Conservation (phyloP, 345 rosid genomes). For the Anastatica hierochuntica region DNA sequence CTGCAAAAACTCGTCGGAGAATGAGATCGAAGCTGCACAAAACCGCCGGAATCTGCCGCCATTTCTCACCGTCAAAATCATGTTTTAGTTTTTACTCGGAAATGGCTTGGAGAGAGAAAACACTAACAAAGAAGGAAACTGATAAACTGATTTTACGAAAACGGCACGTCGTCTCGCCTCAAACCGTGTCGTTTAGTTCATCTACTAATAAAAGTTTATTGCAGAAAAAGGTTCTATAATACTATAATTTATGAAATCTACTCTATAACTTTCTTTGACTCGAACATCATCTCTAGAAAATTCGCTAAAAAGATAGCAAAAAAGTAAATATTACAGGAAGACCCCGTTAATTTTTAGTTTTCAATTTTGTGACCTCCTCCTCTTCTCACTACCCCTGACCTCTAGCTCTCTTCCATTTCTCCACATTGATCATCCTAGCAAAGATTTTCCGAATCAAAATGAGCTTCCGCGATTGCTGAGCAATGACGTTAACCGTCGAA, state of each 20-base stretch:
- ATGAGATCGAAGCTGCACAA: constrained; percentile 13
- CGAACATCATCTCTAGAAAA: constrained; percentile 37
- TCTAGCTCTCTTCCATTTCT: constrained; percentile 64
- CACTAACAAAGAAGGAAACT: too few relatives aligned
- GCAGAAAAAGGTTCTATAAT: too few relatives aligned
- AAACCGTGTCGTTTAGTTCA: too few relatives aligned
- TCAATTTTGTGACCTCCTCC: constrained; percentile 25
- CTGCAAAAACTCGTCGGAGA: not conserved
- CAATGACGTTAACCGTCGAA: constrained; percentile 54
- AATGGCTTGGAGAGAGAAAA: not conserved
- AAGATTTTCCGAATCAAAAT: constrained; percentile 55
- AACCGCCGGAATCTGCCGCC: constrained; percentile 21
- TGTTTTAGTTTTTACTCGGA: not conserved
- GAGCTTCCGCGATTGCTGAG: constrained; percentile 66
- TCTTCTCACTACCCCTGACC: constrained; percentile 29
- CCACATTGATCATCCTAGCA: constrained; percentile 42
- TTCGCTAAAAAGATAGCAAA: not conserved
- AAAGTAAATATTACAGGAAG: not conserved
- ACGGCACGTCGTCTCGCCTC: too few relatives aligned
- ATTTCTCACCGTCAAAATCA: constrained; percentile 9
- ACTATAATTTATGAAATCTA: too few relatives aligned
- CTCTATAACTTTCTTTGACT: constrained; percentile 28
- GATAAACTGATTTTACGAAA: too few relatives aligned
- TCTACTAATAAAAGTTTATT: too few relatives aligned
- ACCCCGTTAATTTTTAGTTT: constrained; percentile 20